Percentiles rank a stretch among this genome's conserved stretches.
Evolutionary conservation across 2,329 filamentous ascomycete genomes (phyloP).

Genomic region (Botrytis medusae): DNA sequence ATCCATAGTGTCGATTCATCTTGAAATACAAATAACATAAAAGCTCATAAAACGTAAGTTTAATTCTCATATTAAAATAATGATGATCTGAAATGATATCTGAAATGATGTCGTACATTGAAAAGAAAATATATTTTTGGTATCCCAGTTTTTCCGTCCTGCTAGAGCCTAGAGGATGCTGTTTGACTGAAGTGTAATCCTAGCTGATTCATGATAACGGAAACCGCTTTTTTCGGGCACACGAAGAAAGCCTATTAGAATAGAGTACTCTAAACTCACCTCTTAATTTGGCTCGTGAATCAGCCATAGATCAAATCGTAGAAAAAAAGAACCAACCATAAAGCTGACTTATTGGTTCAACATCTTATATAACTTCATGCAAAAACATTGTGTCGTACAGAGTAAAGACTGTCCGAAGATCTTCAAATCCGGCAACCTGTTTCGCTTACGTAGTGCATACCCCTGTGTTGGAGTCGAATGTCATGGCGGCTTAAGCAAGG

Average conservation of each 20-base stretch:
- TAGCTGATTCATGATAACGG: background rate
- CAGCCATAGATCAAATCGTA: background rate
- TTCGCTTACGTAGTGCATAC: background rate
- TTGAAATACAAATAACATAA: background rate
- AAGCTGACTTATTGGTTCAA: background rate
- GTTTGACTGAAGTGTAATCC: background rate
- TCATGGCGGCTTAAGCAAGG: constrained; percentile 5
- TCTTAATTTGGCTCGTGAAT: background rate
- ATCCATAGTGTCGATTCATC: background rate
- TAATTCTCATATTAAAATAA: background rate
- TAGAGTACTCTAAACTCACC: background rate
- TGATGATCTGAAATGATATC: background rate
- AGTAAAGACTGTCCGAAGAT: background rate
- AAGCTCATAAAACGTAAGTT: background rate
- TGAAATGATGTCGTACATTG: background rate
- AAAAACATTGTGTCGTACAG: background rate
- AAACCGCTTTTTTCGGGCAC: background rate
- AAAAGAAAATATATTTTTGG: background rate
- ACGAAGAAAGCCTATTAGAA: background rate
- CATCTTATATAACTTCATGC: background rate
- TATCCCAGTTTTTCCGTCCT: background rate
- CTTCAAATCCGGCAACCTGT: background rate
- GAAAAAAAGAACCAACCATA: background rate
- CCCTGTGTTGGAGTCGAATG: constrained; percentile 18
- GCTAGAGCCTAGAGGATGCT: background rate